Evolutionary conservation across 2,329 filamentous ascomycete genomes (phyloP), one percentile per base, ranked within the genome.

Genomic region (Fusarium sp.): DNA sequence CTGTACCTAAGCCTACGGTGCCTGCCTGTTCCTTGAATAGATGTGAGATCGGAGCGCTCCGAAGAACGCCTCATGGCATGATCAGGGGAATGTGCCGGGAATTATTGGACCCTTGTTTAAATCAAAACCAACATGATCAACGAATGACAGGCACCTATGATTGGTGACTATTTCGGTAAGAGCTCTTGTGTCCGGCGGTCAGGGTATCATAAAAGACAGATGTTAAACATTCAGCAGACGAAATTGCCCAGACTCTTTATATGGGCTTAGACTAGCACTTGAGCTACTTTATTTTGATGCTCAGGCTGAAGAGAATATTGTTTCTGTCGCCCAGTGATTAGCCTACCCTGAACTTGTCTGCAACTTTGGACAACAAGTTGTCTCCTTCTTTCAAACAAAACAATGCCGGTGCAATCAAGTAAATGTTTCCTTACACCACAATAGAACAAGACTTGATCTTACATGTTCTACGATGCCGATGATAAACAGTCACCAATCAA

Each of bases 31-130:
- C 49, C n/a, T 30, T 46, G 14, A 24, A 51, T 15, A 8, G 20
- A n/a, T 50, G 59, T 24, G 53, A 61, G 34, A 50, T 63, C 69
- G 69, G 65, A 45, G 69, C 56, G 32, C 65, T 59, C 69, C 65
- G 69, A 51, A 38, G 43, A 59, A 56, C 32, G 27, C 43, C 61
- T 66, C 43, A 54, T 72, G 56, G 45, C 45, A 61, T 70, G 63
- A 67, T 12, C 16, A 38, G 38, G 50, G 56, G 42, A 63, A 66
- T 62, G n/a, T 38, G 43, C 51, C 60, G 49, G 50, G 44, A 50
- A 52, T 54, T 30, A 32, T 38, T 58, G 27, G 50, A 42, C 57
- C 45, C 47, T 58, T 68, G 40, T 43, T 47, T 40, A n/a, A 10
- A 20, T 32, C 24, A 55, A 45, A 54, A 16, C 30, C 27, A 32